Percentiles rank a stretch among this genome's conserved stretches.
Evolutionary conservation across 140 eudicot genomes (phyloP).

Genomic region (Anethum foeniculum): DNA sequence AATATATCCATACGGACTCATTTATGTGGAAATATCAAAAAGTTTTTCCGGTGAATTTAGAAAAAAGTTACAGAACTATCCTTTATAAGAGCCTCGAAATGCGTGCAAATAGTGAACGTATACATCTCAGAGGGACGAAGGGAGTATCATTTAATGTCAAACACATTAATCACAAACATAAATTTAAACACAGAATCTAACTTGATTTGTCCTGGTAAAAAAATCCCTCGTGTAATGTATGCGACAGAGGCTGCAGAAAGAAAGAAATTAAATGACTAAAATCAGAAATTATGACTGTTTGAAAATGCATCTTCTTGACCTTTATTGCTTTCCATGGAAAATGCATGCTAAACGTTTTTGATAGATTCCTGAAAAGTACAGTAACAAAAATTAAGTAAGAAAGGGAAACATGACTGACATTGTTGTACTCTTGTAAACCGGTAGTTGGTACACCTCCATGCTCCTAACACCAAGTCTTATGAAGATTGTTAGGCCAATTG

Average conservation of each 20-base stretch:
- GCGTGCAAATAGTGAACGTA: no score
- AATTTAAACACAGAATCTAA: background rate
- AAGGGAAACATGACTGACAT: background rate
- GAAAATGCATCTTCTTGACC: background rate
- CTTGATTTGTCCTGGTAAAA: background rate
- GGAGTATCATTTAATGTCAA: no score
- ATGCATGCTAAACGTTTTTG: background rate
- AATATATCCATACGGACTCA: no score
- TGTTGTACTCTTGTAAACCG: background rate
- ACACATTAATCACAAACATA: background rate
- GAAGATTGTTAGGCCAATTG: background rate
- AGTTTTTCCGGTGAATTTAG: no score
- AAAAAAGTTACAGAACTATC: no score
- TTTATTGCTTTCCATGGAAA: background rate
- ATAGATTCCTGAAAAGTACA: background rate
- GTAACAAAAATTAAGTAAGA: background rate
- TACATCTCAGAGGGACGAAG: no score
- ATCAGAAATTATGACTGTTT: background rate
- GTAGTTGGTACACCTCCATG: background rate
- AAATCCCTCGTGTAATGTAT: background rate
- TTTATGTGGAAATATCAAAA: no score
- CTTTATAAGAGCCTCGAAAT: no score
- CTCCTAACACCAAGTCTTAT: background rate
- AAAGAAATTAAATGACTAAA: background rate
- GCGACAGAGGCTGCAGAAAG: background rate